These are phyloP conservation scores for Ashbya aceris DNA, from an alignment of 1,139 yeast species.

Conservation along the genomic window DNA sequence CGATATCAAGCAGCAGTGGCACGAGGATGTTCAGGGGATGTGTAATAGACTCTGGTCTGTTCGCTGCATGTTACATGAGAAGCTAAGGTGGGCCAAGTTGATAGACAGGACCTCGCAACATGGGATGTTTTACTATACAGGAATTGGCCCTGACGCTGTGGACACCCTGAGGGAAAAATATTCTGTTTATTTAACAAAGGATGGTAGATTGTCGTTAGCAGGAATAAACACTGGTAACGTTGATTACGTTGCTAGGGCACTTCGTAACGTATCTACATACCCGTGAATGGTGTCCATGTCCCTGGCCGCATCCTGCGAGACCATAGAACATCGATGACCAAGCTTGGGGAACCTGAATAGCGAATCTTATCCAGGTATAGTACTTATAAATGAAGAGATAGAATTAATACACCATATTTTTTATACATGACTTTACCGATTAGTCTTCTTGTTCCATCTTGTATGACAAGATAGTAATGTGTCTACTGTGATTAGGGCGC, in stretches of 20 bases:
- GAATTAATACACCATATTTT: background rate
- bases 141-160: conserved; percentile 63
- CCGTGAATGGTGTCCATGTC: too few relatives aligned
- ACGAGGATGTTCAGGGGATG: conserved; percentile 64
- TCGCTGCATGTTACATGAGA: conserved; percentile 43
- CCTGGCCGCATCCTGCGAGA: too few relatives aligned
- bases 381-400: background rate
- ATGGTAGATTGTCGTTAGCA: conserved; percentile 88
- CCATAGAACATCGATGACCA: too few relatives aligned
- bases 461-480: too few relatives aligned
- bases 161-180: conserved; percentile 56
- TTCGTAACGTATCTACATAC: conserved; percentile 7
- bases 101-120: conserved; percentile 52
- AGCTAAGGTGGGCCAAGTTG: conserved; percentile 79
- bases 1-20: conserved; percentile 64
- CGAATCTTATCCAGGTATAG: background rate
- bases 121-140: conserved; percentile 96
- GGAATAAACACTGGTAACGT: conserved; percentile 78
- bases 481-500: too few relatives aligned
- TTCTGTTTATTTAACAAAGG: conserved; percentile 76
- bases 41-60: conserved; percentile 68
- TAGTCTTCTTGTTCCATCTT: conserved; percentile 7
- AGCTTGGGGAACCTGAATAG: too few relatives aligned
- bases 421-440: background rate
- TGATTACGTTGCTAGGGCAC: conserved; percentile 38